These are phyloP conservation scores for Dictyostelium purpureum DNA, from an alignment of 78 protist genomes.

Conservation along the genomic window DNA sequence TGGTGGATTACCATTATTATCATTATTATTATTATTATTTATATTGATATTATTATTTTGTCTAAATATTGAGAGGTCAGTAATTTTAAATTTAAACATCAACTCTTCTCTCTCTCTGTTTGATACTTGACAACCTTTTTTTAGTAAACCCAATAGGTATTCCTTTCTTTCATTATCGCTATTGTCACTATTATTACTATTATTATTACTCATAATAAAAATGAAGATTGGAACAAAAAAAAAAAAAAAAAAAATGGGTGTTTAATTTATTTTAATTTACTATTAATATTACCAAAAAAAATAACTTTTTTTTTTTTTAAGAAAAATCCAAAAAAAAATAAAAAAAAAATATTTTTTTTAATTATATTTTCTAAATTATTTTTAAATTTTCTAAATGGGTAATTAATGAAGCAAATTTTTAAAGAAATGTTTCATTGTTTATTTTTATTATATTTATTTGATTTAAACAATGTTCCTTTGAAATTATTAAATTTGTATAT, in stretches of 20 bases:
- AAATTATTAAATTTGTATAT: too few relatives aligned
- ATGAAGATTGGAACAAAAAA: neutral
- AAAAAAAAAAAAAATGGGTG: neutral
- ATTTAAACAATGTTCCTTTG: too few relatives aligned
- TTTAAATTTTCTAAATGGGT: too few relatives aligned
- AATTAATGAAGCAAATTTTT: too few relatives aligned
- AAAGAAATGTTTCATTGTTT: too few relatives aligned
- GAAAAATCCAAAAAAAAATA: too few relatives aligned
- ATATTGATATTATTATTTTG: neutral
- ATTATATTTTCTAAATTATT: too few relatives aligned
- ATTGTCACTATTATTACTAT: neutral
- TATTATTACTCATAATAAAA: neutral
- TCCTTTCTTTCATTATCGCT: conserved; percentile 11
- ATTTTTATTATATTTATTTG: too few relatives aligned
- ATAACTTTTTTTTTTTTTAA: too few relatives aligned
- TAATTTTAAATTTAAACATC: conserved; percentile 15
- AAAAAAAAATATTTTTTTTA: too few relatives aligned
- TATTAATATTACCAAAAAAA: neutral
- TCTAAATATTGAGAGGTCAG: neutral
- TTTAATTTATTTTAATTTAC: too few relatives aligned
- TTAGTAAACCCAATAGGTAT: conserved; percentile 17
- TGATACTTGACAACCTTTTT: conserved; percentile 17
- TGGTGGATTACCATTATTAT: neutral
- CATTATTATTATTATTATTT: neutral
- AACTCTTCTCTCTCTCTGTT: conserved; percentile 64